A percentile compares a stretch with the other conserved stretches of the same genome.
phyloP scores from a whole-genome alignment of 306 rosid genomes.

The Dryas alaskensis region DNA sequence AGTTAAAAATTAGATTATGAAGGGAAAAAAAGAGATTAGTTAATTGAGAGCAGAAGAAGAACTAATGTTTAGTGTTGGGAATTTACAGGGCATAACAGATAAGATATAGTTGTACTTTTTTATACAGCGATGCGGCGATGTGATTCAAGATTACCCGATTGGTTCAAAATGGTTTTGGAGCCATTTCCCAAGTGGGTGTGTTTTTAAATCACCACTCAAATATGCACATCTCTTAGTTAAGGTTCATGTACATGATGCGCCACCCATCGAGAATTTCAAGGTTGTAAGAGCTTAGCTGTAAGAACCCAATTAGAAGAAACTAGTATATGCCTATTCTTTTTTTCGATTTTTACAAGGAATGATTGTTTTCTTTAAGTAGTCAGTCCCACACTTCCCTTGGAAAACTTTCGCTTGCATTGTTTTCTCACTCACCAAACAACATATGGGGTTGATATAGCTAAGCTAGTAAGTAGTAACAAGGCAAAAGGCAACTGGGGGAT shows the following conservation, averaged over 20 bases:
- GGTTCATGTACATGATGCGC: not conserved
- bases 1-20: not conserved
- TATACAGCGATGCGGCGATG: constrained; percentile 18
- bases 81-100: not conserved
- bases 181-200: not conserved
- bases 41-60: not conserved
- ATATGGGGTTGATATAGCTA: not conserved
- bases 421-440: not conserved
- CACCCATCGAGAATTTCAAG: constrained; percentile 13
- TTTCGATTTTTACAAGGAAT: constrained; percentile 25
- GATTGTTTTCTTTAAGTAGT: constrained; percentile 24
- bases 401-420: constrained; percentile 31
- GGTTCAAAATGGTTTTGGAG: constrained; percentile 13
- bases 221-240: not conserved
- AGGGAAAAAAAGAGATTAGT: not conserved
- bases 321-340: constrained; percentile 18
- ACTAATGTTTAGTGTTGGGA: not conserved
- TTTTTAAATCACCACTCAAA: not conserved
- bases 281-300: constrained; percentile 3
- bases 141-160: constrained; percentile 4
- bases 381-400: not conserved
- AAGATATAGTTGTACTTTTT: not conserved
- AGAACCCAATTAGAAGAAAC: not conserved
- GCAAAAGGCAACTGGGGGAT: not conserved
- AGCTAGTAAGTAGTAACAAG: not conserved